Base-by-base conservation (phyloP, 2,329 filamentous ascomycete genomes). In the Cladosporium velox region DNA sequence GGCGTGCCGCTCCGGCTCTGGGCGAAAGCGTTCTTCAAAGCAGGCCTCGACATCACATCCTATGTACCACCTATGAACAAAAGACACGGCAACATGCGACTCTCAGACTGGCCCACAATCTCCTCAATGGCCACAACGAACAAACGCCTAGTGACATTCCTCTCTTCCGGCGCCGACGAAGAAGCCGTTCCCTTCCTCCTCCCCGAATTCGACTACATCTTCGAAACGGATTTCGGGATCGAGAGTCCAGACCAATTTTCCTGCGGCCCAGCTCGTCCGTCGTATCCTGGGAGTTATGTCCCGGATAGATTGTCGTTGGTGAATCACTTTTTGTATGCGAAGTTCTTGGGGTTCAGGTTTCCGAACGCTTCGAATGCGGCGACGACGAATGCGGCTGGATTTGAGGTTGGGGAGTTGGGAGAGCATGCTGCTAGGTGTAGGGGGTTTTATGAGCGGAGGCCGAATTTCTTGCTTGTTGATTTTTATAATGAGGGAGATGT, bases 1-100 rank as follows among this genome's bases (percentile, higher is more conserved):
- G 80, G 79, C 55, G 84, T 85, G 52, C 74, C 84, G 47, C 78
- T 84, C 2, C 75, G 77, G 61, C 77, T 81, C 67, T 76, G 77
- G 67, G 76, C 78, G 26, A 74, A 85, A 69, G 76, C 78, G 30
- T 87, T 86, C 72, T 82, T 81, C 66, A 77, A 85, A 66, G 83
- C 83, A 52, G 80, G 85, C 18, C 82, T 84, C 30, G 76, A 82
- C 32, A 75, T 82, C 64, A 75, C 79, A 18, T 71, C 76, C 24
- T 83, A 78, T 69, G 72, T 78, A 3, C 80, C 81, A 0, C 68
- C 72, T 2, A 26, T 52, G 11, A 54, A 62, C 7, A 70, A 68
- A 30, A 64, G 67, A 26, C 70, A 73, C 38, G 70, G 71, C 26
- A 67, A 70, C 57, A 72, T 72, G 21, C 67, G 80, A 26, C 65